Conservation (phyloP, 2,329 filamentous ascomycete genomes). For the Epicoccum nigrum region DNA sequence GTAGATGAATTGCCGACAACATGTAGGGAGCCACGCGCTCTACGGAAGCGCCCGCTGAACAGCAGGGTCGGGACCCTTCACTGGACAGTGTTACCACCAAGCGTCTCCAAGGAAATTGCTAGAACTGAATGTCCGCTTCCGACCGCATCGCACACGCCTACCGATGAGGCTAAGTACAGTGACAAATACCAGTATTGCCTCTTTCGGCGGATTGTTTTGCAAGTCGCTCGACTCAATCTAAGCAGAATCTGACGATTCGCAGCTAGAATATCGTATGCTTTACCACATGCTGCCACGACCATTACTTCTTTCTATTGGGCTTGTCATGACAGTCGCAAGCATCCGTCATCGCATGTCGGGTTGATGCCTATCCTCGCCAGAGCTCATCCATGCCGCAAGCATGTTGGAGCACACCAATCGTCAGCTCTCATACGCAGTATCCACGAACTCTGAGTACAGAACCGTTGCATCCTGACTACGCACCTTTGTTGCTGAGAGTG, state of each 20-base stretch:
- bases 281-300: background rate
- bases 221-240: slow-evolving; percentile 23
- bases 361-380: no score
- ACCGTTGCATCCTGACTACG: no score
- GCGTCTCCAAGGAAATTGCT: slow-evolving; percentile 2
- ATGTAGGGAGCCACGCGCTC: slow-evolving; percentile 7
- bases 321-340: no score
- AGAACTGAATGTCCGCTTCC: slow-evolving; percentile 5
- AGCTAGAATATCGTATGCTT: background rate
- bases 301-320: no score
- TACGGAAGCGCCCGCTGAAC: slow-evolving; percentile 26
- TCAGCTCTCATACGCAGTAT: no score
- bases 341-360: no score
- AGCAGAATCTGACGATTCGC: slow-evolving; percentile 14
- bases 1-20: slow-evolving; percentile 10
- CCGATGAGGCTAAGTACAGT: slow-evolving; percentile 9
- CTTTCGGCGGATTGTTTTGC: slow-evolving; percentile 13
- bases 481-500: no score
- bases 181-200: slow-evolving; percentile 22
- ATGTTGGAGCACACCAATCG: no score
- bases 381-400: no score
- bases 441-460: no score
- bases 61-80: slow-evolving; percentile 17
- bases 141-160: slow-evolving; percentile 4
- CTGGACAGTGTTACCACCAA: slow-evolving; percentile 16